These are phyloP conservation scores for Penicillium paneum DNA, from an alignment of 2,329 filamentous ascomycete species.

Conservation along the genomic window DNA sequence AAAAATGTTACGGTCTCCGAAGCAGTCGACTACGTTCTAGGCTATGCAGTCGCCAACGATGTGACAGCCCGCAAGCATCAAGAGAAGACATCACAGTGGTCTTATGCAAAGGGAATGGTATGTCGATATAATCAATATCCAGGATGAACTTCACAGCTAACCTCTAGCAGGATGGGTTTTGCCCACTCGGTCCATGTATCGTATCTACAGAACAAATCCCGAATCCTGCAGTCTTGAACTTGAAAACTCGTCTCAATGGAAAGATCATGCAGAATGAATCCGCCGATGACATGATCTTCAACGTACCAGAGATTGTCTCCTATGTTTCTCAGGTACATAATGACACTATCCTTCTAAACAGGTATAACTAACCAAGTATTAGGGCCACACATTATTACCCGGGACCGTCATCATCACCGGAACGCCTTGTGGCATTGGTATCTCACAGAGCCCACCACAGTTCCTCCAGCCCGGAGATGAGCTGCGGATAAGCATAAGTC, in stretches of 20 bases:
- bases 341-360: neutral
- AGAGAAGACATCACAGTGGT: slow-evolving; percentile 13
- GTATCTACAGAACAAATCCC: slow-evolving; percentile 11
- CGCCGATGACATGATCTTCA: slow-evolving; percentile 17
- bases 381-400: slow-evolving; percentile 13
- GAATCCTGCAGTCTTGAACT: slow-evolving; percentile 2
- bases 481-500: slow-evolving; percentile 11
- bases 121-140: neutral
- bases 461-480: slow-evolving; percentile 13
- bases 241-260: slow-evolving; percentile 12
- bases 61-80: slow-evolving; percentile 13
- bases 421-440: slow-evolving; percentile 14
- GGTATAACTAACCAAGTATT: neutral
- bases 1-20: slow-evolving; percentile 8
- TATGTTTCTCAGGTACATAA: slow-evolving; percentile 13
- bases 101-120: slow-evolving; percentile 16
- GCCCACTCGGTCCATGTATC: slow-evolving; percentile 15
- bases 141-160: neutral
- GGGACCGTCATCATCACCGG: slow-evolving; percentile 17
- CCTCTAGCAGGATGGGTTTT: slow-evolving; percentile 12
- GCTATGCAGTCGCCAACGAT: slow-evolving; percentile 11
- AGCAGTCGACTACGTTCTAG: slow-evolving; percentile 7
- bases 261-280: slow-evolving; percentile 15
- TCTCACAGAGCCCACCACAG: slow-evolving; percentile 10
- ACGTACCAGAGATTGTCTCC: slow-evolving; percentile 14